These are phyloP conservation scores for Diversispora epigaea DNA, from an alignment of 192 early-diverging fungal genomes.

Conservation along the genomic window DNA sequence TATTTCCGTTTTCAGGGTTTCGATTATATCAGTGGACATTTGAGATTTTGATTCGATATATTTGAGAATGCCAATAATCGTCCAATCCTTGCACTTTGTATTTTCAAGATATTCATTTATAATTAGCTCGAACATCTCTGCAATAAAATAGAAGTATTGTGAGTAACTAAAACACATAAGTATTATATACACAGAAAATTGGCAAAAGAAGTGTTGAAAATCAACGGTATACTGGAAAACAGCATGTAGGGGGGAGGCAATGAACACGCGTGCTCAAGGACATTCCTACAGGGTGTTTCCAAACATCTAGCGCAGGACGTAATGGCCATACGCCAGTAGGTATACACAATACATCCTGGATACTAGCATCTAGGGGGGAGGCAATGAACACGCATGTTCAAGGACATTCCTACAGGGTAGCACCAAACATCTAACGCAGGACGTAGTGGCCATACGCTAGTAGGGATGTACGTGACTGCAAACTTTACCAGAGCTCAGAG, in stretches of 20 bases:
- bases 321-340: no score
- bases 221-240: slow-evolving; percentile 15
- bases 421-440: no score
- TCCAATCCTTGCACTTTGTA: slow-evolving; percentile 24
- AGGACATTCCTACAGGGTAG: slow-evolving; percentile 25
- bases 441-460: slow-evolving; percentile 25
- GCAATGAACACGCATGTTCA: slow-evolving; percentile 20
- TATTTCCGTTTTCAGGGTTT: slow-evolving; percentile 22
- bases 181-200: neutral
- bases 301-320: slow-evolving; percentile 30
- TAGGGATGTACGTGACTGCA: slow-evolving; percentile 27
- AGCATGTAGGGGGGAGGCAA: slow-evolving; percentile 10
- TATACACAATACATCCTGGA: slow-evolving; percentile 33
- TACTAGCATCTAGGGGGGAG: slow-evolving; percentile 5
- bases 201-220: slow-evolving; percentile 13
- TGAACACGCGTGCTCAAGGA: slow-evolving; percentile 13
- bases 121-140: slow-evolving; percentile 29
- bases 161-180: slow-evolving; percentile 17
- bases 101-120: slow-evolving; percentile 22
- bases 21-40: slow-evolving; percentile 19
- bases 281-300: neutral
- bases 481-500: no score
- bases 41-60: slow-evolving; percentile 29
- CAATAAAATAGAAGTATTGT: slow-evolving; percentile 17
- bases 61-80: slow-evolving; percentile 18